A percentile compares a stretch with the other conserved stretches of the same genome.
Evolutionary conservation across 2,329 filamentous ascomycete genomes (phyloP).

Genomic region (Fusarium acutatum): DNA sequence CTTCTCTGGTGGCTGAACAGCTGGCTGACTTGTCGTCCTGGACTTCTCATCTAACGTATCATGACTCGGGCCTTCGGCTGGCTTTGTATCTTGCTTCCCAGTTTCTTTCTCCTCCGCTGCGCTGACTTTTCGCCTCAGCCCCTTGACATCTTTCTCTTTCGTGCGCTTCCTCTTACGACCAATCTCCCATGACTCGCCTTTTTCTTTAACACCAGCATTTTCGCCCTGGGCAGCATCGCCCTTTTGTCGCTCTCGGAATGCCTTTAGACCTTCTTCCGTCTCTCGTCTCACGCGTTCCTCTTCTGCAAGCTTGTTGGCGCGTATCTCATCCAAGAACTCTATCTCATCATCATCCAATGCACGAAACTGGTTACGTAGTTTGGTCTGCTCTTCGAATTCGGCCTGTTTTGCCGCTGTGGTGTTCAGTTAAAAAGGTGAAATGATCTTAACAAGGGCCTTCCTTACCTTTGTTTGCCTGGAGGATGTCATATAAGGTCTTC

Average conservation of each 20-base stretch:
- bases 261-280: constrained; percentile 64
- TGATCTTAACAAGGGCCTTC: background rate
- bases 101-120: constrained; percentile 15
- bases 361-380: constrained; percentile 79
- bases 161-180: constrained; percentile 51
- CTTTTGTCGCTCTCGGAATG: constrained; percentile 63
- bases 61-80: constrained; percentile 13
- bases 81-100: constrained; percentile 16
- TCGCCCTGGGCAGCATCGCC: constrained; percentile 26
- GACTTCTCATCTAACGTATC: constrained; percentile 17
- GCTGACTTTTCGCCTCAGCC: constrained; percentile 41
- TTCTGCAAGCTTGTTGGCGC: constrained; percentile 58
- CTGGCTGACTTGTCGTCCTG: background rate
- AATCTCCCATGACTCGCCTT: constrained; percentile 46
- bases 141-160: constrained; percentile 49
- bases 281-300: constrained; percentile 64
- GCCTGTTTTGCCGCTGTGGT: constrained; percentile 78
- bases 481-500: constrained; percentile 74
- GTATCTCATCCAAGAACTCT: constrained; percentile 73
- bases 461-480: constrained; percentile 83
- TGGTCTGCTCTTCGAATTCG: constrained; percentile 78
- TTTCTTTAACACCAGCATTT: constrained; percentile 36
- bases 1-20: constrained; percentile 26
- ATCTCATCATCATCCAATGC: constrained; percentile 81
- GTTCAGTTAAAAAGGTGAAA: background rate